A percentile compares a stretch with the other conserved stretches of the same genome.
These are phyloP conservation scores for Debaryomyces hansenii DNA, from an alignment of 805 yeast genomes.

Conservation along the genomic window DNA sequence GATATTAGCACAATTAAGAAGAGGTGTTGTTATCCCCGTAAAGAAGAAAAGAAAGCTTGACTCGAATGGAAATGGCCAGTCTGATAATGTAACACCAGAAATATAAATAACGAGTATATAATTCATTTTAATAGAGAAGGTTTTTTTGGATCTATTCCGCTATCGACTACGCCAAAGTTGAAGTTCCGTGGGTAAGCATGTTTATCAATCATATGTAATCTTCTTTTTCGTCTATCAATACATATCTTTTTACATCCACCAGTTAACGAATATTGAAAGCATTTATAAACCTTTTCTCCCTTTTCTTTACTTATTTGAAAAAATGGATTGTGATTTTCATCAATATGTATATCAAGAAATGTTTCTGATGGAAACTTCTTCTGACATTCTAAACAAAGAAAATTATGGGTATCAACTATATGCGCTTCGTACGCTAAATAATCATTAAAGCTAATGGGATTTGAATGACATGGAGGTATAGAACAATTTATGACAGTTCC, in stretches of 20 bases:
- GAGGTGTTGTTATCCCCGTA: slow-evolving; percentile 56
- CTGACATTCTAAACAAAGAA: slow-evolving; percentile 38
- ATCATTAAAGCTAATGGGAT: slow-evolving; percentile 1
- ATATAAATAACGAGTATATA: not conserved
- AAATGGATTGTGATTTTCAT: slow-evolving; percentile 56
- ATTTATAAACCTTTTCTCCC: slow-evolving; percentile 42
- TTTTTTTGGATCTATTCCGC: slow-evolving; percentile 17
- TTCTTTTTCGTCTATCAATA: slow-evolving; percentile 37
- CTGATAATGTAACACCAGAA: not conserved
- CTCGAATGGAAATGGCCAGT: not conserved
- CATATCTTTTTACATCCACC: slow-evolving; percentile 40
- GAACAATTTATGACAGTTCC: slow-evolving; percentile 1
- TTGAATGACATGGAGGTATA: slow-evolving; percentile 8
- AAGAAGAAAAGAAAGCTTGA: slow-evolving; percentile 37
- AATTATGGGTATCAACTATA: slow-evolving; percentile 23
- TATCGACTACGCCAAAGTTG: slow-evolving; percentile 27
- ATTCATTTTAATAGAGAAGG: not conserved
- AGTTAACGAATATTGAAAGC: slow-evolving; percentile 33
- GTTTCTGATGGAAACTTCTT: slow-evolving; percentile 43
- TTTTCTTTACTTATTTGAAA: slow-evolving; percentile 29
- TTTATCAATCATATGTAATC: slow-evolving; percentile 48
- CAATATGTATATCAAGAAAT: slow-evolving; percentile 47
- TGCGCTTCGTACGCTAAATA: slow-evolving; percentile 24
- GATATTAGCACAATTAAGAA: slow-evolving; percentile 56
- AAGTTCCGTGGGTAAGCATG: slow-evolving; percentile 49